Evolutionary conservation across 2,329 filamentous ascomycete genomes (phyloP).

Genomic region (Chaetomium globosum): DNA sequence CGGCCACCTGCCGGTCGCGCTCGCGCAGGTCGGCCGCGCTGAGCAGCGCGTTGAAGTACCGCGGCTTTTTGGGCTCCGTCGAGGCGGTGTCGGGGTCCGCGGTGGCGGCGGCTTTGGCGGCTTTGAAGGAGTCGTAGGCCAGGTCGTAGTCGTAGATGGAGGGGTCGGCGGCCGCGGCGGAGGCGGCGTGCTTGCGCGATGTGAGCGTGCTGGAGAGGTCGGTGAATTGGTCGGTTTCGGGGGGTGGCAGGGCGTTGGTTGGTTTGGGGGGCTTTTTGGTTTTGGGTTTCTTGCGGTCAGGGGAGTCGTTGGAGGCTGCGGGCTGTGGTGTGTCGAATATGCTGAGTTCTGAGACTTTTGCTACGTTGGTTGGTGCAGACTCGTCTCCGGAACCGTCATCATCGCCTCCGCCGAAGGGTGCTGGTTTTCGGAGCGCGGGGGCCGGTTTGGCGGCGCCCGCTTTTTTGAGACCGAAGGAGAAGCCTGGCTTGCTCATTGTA

Average conservation of each 20-base stretch:
- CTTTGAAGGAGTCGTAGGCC: constrained; percentile 76
- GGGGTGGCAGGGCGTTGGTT: constrained; percentile 38
- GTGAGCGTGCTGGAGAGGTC: constrained; percentile 68
- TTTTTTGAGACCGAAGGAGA: constrained; percentile 65
- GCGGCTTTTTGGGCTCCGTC: constrained; percentile 55
- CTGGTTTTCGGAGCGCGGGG: constrained; percentile 54
- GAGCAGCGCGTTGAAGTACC: constrained; percentile 76
- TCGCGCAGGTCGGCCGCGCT: constrained; percentile 75
- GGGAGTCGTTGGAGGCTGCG: constrained; percentile 24
- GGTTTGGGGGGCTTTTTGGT: constrained; percentile 40
- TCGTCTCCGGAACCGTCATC: constrained; percentile 53
- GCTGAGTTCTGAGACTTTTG: constrained; percentile 65
- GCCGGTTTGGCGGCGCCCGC: constrained; percentile 52
- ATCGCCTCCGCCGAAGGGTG: constrained; percentile 61
- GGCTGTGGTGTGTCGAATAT: constrained; percentile 46
- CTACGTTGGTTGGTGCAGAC: constrained; percentile 43
- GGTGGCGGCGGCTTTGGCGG: constrained; percentile 61
- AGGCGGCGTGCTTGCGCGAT: constrained; percentile 64
- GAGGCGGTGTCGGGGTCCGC: constrained; percentile 65
- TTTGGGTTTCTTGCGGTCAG: constrained; percentile 31
- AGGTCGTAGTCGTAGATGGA: constrained; percentile 85
- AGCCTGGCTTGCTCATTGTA: constrained; percentile 52
- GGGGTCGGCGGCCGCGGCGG: constrained; percentile 68
- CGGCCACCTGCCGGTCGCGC: constrained; percentile 74
- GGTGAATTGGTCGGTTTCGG: constrained; percentile 55